phyloP scores from a whole-genome alignment of 2,329 filamentous ascomycete genomes.

The Lomentospora prolificans region DNA sequence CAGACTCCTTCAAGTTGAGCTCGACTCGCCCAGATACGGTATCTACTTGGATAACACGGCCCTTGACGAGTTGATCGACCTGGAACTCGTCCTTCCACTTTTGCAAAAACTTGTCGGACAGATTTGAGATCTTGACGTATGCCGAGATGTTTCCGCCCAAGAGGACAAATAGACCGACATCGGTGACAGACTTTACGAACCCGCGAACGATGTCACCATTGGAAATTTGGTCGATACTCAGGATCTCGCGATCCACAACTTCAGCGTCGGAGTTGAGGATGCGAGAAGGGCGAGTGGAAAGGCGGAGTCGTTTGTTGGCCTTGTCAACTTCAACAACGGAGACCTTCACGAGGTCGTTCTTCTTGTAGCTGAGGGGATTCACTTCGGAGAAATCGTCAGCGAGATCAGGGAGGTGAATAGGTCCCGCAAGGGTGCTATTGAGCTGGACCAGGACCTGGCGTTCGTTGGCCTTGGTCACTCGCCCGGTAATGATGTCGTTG shows the following conservation, averaged over 20 bases:
- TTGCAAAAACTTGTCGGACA: constrained; percentile 86
- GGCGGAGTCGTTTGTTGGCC: constrained; percentile 71
- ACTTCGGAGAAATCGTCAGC: constrained; percentile 78
- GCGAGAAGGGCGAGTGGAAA: constrained; percentile 79
- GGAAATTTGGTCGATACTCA: constrained; percentile 58
- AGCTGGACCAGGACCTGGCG: constrained; percentile 78
- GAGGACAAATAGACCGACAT: constrained; percentile 80
- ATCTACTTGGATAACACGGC: constrained; percentile 69
- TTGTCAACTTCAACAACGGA: constrained; percentile 72
- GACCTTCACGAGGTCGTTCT: constrained; percentile 82
- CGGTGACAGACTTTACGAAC: constrained; percentile 82
- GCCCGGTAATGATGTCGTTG: constrained; percentile 73
- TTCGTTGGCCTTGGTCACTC: constrained; percentile 78
- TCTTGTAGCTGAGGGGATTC: constrained; percentile 63
- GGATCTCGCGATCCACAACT: constrained; percentile 73
- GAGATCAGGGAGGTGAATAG: constrained; percentile 73
- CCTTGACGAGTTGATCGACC: constrained; percentile 81
- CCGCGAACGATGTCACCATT: constrained; percentile 75
- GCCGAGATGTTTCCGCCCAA: constrained; percentile 74
- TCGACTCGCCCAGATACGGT: constrained; percentile 61
- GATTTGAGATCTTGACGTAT: constrained; percentile 74
- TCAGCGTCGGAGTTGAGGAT: constrained; percentile 77
- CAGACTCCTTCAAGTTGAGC: constrained; percentile 78
- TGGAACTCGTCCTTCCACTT: constrained; percentile 91
- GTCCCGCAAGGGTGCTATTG: constrained; percentile 67